Percentiles rank a stretch among this genome's conserved stretches.
Evolutionary conservation across 1,139 yeast species (phyloP).

Genomic region (Taphrina wiesneri): DNA sequence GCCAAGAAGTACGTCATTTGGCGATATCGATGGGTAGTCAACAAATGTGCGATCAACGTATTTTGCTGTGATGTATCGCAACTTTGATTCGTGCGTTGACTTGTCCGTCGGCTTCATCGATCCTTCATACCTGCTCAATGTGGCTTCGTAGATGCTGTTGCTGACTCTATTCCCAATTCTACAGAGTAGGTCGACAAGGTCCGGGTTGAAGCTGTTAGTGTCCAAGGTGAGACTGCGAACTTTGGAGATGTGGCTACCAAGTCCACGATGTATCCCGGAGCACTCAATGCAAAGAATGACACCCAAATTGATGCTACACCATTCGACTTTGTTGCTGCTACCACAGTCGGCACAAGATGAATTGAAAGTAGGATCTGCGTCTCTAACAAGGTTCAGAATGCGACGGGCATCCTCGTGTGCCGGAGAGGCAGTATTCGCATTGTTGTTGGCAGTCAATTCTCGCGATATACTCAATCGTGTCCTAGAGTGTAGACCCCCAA

Average conservation of each 20-base stretch:
- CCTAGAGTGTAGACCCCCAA: slow-evolving; percentile 15
- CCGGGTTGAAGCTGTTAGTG: slow-evolving; percentile 60
- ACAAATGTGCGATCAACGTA: slow-evolving; percentile 50
- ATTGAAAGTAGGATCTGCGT: slow-evolving; percentile 57
- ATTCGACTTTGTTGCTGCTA: slow-evolving; percentile 63
- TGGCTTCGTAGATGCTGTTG: slow-evolving; percentile 58
- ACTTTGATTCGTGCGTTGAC: slow-evolving; percentile 34
- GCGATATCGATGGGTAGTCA: slow-evolving; percentile 43
- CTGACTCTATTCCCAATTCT: slow-evolving; percentile 67
- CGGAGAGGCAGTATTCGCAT: slow-evolving; percentile 13
- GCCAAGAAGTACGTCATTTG: slow-evolving; percentile 46
- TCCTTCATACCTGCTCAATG: slow-evolving; percentile 44
- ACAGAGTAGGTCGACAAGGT: slow-evolving; percentile 60
- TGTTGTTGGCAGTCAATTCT: slow-evolving; percentile 15
- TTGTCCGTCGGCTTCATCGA: slow-evolving; percentile 45
- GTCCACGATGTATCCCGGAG: slow-evolving; percentile 70
- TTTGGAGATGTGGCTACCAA: slow-evolving; percentile 71
- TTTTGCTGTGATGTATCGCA: slow-evolving; percentile 48
- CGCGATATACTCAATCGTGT: slow-evolving; percentile 19
- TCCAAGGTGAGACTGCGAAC: slow-evolving; percentile 83
- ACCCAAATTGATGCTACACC: slow-evolving; percentile 79
- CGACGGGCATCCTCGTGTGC: slow-evolving; percentile 21
- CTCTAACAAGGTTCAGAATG: slow-evolving; percentile 51
- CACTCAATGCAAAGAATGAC: slow-evolving; percentile 80
- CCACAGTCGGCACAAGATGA: slow-evolving; percentile 78